Percentiles rank a stretch among this genome's conserved stretches.
Evolutionary conservation across 129 eudicot species (phyloP).

Genomic region (Helianthus annuus): DNA sequence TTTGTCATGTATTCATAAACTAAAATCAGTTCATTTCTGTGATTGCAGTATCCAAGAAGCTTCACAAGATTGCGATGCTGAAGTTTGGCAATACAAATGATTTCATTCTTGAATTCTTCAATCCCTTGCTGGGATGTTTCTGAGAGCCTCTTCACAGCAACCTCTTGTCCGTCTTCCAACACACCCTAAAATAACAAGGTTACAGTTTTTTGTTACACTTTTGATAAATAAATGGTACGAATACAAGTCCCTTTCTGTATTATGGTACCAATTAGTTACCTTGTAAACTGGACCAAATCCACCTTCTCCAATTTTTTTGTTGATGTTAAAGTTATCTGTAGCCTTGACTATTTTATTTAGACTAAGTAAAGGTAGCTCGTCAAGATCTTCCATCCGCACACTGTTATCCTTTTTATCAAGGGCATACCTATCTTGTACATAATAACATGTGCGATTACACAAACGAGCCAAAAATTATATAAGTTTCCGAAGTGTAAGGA

Average conservation of each 20-base stretch:
- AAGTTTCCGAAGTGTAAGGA: neutral
- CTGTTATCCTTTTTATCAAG: no score
- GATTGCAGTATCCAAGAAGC: slow-evolving; percentile 49
- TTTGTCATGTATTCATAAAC: slow-evolving; percentile 42
- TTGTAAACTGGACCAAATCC: no score
- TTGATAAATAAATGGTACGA: neutral
- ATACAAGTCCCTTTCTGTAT: no score
- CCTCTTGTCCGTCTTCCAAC: slow-evolving; percentile 36
- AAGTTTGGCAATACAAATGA: slow-evolving; percentile 41
- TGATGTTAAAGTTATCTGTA: no score
- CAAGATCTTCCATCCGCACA: no score
- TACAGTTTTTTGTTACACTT: neutral
- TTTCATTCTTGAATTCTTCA: slow-evolving; percentile 37
- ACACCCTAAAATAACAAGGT: slow-evolving; percentile 37
- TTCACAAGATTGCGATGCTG: slow-evolving; percentile 59
- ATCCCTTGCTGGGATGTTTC: slow-evolving; percentile 42
- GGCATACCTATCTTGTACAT: no score
- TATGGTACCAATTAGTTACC: no score
- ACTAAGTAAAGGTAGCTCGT: no score
- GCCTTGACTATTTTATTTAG: no score
- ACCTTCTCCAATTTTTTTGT: no score
- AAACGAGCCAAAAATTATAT: neutral
- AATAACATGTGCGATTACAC: neutral
- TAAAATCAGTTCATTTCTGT: slow-evolving; percentile 38
- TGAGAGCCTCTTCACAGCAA: slow-evolving; percentile 46